Percentiles rank a stretch among this genome's conserved stretches.
Conservation (phyloP, 176 grass and related monocot genomes). For the Eragrostis curvula region DNA sequence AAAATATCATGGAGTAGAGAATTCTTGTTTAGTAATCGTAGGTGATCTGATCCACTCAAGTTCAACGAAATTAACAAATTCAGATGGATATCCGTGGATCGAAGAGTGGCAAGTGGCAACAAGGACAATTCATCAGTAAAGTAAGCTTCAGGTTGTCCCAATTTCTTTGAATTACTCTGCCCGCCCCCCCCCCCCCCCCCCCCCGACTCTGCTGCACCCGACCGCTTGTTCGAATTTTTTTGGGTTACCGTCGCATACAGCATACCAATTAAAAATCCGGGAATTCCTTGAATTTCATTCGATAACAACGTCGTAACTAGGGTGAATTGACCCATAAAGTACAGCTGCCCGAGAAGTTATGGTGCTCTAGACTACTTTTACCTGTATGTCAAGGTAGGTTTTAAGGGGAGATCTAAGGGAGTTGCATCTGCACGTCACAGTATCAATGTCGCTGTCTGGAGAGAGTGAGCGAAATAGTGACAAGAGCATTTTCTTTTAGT, state of each 20-base stretch:
- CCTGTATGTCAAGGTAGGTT: slow-evolving; percentile 26
- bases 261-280: neutral
- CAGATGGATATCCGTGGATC: no score
- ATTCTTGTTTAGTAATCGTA: neutral
- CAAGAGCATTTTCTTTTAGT: no score
- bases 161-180: neutral
- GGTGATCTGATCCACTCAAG: neutral
- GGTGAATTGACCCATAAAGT: neutral
- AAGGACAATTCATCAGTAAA: no score
- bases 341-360: neutral
- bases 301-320: neutral
- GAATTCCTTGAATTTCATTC: neutral
- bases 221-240: no score
- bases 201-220: neutral
- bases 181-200: no score
- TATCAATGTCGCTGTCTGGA: neutral
- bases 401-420: neutral
- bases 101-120: no score
- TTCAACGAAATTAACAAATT: no score
- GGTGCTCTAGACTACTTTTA: neutral
- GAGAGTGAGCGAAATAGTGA: no score
- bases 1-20: no score
- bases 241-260: no score
- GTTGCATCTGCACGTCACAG: neutral
- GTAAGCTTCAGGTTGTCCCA: neutral